These are phyloP conservation scores for Diaporthe ilicicola DNA, from an alignment of 2,329 filamentous ascomycete species.

Conservation along the genomic window DNA sequence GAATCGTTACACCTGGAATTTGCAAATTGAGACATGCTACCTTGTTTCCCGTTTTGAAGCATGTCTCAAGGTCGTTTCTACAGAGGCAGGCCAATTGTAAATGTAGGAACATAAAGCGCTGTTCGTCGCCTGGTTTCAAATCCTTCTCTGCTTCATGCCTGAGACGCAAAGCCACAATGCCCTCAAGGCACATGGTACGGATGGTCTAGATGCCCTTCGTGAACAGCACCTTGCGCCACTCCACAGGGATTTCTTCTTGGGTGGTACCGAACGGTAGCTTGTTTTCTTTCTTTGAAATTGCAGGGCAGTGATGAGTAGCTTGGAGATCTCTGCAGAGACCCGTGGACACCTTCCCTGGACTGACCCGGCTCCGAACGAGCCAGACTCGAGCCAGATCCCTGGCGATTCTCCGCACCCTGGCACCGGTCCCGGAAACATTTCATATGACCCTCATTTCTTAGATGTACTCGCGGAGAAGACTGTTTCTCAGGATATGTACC, in stretches of 20 bases:
- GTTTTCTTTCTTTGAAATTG: background rate
- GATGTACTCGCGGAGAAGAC: background rate
- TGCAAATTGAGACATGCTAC: background rate
- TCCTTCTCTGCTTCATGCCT: background rate
- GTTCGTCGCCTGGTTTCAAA: slow-evolving; percentile 7
- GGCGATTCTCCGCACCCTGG: background rate
- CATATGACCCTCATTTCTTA: background rate
- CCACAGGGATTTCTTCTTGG: background rate
- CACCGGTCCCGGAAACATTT: background rate
- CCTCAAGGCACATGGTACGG: background rate
- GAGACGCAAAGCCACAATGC: slow-evolving; percentile 22
- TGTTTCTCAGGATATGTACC: background rate
- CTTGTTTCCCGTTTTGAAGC: background rate
- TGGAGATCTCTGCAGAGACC: background rate
- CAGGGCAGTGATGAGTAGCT: background rate
- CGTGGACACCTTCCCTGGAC: background rate
- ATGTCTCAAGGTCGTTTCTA: background rate
- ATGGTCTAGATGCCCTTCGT: background rate
- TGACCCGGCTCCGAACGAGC: background rate
- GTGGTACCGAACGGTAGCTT: background rate
- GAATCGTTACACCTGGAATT: background rate
- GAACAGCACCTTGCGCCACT: background rate
- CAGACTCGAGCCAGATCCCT: too few species aligned
- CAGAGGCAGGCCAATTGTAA: background rate
- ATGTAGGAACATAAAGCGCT: background rate